Evolutionary conservation across 2,329 filamentous ascomycete species (phyloP), one percentile per base, ranked within the genome.

Genomic region (Fusarium brachygibbosum): DNA sequence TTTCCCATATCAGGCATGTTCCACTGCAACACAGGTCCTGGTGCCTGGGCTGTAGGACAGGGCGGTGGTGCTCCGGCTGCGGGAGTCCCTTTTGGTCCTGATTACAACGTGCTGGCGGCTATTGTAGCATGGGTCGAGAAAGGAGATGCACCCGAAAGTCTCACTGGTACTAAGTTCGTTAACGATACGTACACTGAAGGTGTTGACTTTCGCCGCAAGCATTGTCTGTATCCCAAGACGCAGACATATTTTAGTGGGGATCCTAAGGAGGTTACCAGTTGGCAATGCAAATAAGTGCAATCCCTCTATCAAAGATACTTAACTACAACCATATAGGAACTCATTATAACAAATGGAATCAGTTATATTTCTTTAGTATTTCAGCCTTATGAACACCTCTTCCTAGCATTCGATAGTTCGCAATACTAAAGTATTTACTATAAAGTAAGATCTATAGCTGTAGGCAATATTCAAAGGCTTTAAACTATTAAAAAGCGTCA

Each of bases 1-100:
- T 88, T 88, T 70, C 78, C 77, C 21, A 80, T 88, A n/a, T 85
- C 85, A 0, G 86, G 86, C 1, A 85, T 62, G 32, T 81, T 81
- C 13, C 86, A 88, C 73, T 88, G 86, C 68, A 58, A 66, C 21
- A 37, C 64, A 5, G 86, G 86, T 9, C 76, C 75, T 3, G 85
- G 85, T 2, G 85, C 84, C 0, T 79, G 74, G 68, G 66, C 69
- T 8, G 40, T 81, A 4, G 78, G 79, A 0, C 65, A 68, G 0
- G 65, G 65, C 0, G 65, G 65, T 2, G 70, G 66, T 68, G 76
- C 51, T 53, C 66, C 8, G 45, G 72, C 34, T 42, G 50, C 37
- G 1, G 49, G 70, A 1, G 44, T 74, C 0, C 70, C 70, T 0
- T 70, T 71, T 5, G 72, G 82, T 17, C 77, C 80, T 0, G 71